These are phyloP conservation scores for Nemania serpens DNA, from an alignment of 2,329 filamentous ascomycete species.

Conservation along the genomic window DNA sequence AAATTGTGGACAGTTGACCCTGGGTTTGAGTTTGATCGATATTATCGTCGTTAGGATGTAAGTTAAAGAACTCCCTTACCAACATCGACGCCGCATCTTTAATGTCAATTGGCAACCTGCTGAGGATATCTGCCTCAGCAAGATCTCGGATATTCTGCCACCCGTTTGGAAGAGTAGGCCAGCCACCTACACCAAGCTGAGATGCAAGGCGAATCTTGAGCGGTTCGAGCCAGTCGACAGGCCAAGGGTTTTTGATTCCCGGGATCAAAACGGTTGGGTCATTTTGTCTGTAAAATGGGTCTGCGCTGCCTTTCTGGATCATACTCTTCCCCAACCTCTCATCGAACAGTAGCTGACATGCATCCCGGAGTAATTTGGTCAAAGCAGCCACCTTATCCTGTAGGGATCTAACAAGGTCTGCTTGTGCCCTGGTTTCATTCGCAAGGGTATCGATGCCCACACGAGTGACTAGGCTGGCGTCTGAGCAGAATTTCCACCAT, in stretches of 20 bases:
- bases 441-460: no score
- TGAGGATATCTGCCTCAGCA: no score
- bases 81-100: neutral
- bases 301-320: no score
- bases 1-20: no score
- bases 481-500: conserved; percentile 9
- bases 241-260: neutral
- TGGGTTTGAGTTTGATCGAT: neutral
- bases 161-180: neutral
- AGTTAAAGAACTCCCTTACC: neutral
- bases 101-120: neutral
- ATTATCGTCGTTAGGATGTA: neutral
- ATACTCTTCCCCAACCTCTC: no score
- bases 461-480: neutral
- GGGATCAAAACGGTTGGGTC: neutral
- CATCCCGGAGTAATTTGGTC: no score
- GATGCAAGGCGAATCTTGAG: neutral
- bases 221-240: neutral
- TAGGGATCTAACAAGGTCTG: neutral
- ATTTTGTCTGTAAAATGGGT: neutral
- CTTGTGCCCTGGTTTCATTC: neutral
- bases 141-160: neutral
- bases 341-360: no score
- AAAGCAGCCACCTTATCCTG: neutral
- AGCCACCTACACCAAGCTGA: neutral